A percentile compares a stretch with the other conserved stretches of the same genome.
phyloP scores from a whole-genome alignment of 225 moss, liverwort and hornwort species.

The Ulota crispa region DNA sequence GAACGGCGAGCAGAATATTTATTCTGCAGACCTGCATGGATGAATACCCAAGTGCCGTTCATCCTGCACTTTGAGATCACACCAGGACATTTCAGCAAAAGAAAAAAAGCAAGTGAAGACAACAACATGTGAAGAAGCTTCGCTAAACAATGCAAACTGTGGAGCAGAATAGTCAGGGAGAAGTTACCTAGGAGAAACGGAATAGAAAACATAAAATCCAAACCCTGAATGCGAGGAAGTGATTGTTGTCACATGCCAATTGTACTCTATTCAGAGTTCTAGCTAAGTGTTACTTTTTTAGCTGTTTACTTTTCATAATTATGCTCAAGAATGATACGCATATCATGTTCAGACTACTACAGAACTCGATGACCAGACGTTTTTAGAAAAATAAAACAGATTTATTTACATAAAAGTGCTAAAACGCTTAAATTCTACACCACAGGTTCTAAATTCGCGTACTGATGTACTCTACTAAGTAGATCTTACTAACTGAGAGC shows the following conservation, averaged over 20 bases:
- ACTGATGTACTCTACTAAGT: neutral
- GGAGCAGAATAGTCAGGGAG: neutral
- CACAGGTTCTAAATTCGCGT: neutral
- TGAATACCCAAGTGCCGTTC: neutral
- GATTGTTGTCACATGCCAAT: neutral
- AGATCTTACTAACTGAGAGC: neutral
- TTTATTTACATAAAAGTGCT: conserved; percentile 28
- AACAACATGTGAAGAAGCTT: neutral
- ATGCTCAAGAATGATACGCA: neutral
- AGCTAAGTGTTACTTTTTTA: neutral
- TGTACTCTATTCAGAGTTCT: no score
- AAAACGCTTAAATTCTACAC: neutral
- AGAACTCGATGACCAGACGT: neutral
- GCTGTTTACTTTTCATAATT: neutral
- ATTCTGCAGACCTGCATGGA: neutral
- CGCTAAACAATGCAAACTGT: neutral
- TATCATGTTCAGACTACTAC: neutral
- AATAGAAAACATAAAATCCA: neutral
- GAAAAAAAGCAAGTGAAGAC: neutral
- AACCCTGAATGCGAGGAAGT: neutral
- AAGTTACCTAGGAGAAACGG: neutral
- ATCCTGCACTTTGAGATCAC: neutral
- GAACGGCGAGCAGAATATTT: neutral
- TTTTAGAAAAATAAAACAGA: conserved; percentile 5
- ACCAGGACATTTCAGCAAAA: neutral